phyloP scores from a whole-genome alignment of 768 basidiomycete genomes.

The Phlebiopsis flavidoalba region DNA sequence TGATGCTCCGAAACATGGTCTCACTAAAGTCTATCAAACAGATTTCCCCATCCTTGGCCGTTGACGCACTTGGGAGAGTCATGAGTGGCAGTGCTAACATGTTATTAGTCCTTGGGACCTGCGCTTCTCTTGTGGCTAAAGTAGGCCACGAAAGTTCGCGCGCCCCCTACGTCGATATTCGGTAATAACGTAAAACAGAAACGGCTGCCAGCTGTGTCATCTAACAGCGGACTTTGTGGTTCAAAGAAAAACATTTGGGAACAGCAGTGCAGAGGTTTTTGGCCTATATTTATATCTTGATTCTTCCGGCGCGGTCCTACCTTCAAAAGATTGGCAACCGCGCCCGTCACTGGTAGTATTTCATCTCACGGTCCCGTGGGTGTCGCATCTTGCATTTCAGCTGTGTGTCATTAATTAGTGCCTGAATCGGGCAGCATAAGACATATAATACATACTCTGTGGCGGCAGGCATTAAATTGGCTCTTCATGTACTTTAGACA shows the following conservation, averaged over 20 bases:
- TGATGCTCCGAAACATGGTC: slow-evolving; percentile 28
- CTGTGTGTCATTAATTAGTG: slow-evolving; percentile 33
- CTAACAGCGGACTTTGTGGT: slow-evolving; percentile 98
- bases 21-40: slow-evolving; percentile 97
- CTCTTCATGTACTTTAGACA: slow-evolving; percentile 99
- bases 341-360: slow-evolving; percentile 90
- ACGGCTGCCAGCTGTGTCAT: slow-evolving; percentile 99
- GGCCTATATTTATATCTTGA: slow-evolving; percentile 99
- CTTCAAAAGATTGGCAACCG: slow-evolving; percentile 90
- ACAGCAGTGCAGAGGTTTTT: slow-evolving; percentile 94
- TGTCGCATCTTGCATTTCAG: slow-evolving; percentile 92
- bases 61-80: slow-evolving; percentile 93
- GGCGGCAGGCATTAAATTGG: slow-evolving; percentile 77
- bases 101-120: slow-evolving; percentile 95
- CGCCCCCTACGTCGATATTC: slow-evolving; percentile 85
- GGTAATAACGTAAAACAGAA: slow-evolving; percentile 97
- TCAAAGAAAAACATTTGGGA: slow-evolving; percentile 99
- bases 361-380: slow-evolving; percentile 98
- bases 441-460: slow-evolving; percentile 56
- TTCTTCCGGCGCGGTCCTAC: slow-evolving; percentile 98
- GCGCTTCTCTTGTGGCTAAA: slow-evolving; percentile 98
- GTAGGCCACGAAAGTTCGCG: slow-evolving; percentile 93
- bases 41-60: slow-evolving; percentile 95
- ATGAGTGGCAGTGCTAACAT: slow-evolving; percentile 99
- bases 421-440: not conserved